Evolutionary conservation across 345 rosid genomes (phyloP), one percentile per base, ranked within the genome.

Genomic region (Erucastrum elatum): DNA sequence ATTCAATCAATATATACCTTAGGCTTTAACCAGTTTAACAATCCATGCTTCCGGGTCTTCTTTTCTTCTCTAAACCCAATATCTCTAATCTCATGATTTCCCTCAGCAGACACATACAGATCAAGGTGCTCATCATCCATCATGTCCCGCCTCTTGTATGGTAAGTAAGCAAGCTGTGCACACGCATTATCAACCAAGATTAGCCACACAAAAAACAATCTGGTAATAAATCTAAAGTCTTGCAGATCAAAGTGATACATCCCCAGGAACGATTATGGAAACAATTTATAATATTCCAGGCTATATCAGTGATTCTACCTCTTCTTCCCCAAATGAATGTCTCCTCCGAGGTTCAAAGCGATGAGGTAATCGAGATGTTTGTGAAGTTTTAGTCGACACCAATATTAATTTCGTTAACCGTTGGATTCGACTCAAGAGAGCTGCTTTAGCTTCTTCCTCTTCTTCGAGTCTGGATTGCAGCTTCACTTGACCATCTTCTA

Each of bases 401-500:
- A 96, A 86, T 80, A 96, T 96, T 86, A 96, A 84, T 82, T 96
- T 96, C 9, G 98, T 96, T 80, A 96, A 72, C 75, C 94, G 83
- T 56, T 96, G 99, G 83, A 96, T 96, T 87, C 99, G 86, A 84
- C 97, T 88, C 84, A 96, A 72, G 35, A 96, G 85, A 87, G 96
- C 99, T 29, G 93, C 97, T 85, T 96, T 96, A n/a, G 98, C 96
- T 81, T 96, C 99, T 87, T 96, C 99, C 84, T 93, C 99, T 85
- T 93, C 88, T 84, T 95, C 99, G 84, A 93, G 86, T 84, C 96
- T 91, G 65, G 96, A 91, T 75, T 95, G 98, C 86, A 93, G 84
- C 86, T 87, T 93, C 81, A 89, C 85, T 86, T 93, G 93, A 85
- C 98, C 99, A 90, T 95, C 99, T 85, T 96, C 94, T 83, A 96